Evolutionary conservation across 2,329 filamentous ascomycete genomes (phyloP), one percentile per base, ranked within the genome.

Genomic region (Tolypocladium inflatum): DNA sequence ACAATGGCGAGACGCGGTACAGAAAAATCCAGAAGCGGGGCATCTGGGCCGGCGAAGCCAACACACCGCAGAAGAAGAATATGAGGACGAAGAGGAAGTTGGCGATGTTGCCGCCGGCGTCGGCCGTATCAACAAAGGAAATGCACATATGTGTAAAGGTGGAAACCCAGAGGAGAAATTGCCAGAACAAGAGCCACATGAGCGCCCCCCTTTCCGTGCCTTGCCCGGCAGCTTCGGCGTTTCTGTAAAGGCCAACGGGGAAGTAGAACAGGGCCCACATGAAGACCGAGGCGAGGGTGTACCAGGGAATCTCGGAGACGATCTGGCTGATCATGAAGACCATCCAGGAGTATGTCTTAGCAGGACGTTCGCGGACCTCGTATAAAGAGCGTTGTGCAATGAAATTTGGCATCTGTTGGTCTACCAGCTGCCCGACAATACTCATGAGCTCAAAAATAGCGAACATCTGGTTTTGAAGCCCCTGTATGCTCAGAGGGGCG

Each of bases 11-110:
- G 48, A 87, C 73, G 42, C 85, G 80, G 70, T 89, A 89, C 81
- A 88, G 85, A 74, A 85, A 88, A 63, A 84, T 83, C 88, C 88
- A 90, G 76, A 90, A 89, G 2, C 80, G 75, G 0, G 87, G 87
- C 50, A 90, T 78, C 1, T 74, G 70, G 0, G 69, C 65, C 0
- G 85, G 85, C 2, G 76, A 70, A 1, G 83, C 84, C 59, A 91
- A 76, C 33, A 91, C 84, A 60, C 72, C 75, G 63, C 84, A 86
- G 78, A 89, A 90, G 61, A 86, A 77, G 23, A 90, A 73, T 35
- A 76, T 80, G 57, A 90, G 73, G 56, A 82, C 81, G 73, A 89
- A 88, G 63, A 85, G 68, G 48, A 89, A 67, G 53, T 87, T 86
- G 55, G 85, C 85, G 54, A 90, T 73, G 66, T 87, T 87, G n/a